Base-by-base conservation (phyloP, 2,329 filamentous ascomycete species). In the Fusarium penzigii region DNA sequence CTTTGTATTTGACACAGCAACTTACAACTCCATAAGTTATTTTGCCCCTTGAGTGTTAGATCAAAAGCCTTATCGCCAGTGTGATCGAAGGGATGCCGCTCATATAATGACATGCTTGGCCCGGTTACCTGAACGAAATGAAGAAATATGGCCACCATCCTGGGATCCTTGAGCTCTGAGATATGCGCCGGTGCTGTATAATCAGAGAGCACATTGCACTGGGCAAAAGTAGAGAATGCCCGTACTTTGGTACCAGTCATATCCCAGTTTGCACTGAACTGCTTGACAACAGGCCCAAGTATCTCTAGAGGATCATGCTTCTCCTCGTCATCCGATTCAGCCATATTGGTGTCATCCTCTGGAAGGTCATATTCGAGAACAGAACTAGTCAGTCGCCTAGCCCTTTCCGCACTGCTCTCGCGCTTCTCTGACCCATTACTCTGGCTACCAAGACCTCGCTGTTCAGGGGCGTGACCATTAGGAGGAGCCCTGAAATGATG, bases 101-200 rank as follows among this genome's bases (percentile, higher is more conserved):
- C 92, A 67, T 90, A 96, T 29, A 96, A 81, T 1, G 92, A 96
- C 67, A 97, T 83, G 59, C 84, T 89, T 1, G 92, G 90, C 0
- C 88, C 92, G 2, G 92, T 96, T 7, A 94, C 88, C 61, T 91
- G 88, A 43, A 97, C 85, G 69, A 97, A 97, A 71, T 97, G 92
- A 69, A 88, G 88, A 69, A 97, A 97, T 7, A 96, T 86, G 29
- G 87, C 82, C 13, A 90, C 87, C 11, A 90, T 93, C 57, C 88
- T 86, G 3, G 85, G 82, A 58, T 97, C 91, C 61, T 86, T 89
- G 29, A 97, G 75, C 32, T 94, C 92, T 39, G 87, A 87, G 32
- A 83, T 83, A 17, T 79, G 73, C 5, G 84, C 80, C 1, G 84
- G 83, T 6, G 88, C 87, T 39, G 80, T 78, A 62, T 92, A 92